These are phyloP conservation scores for Oryza australiensis DNA, from an alignment of 176 grass and related monocot species.

Conservation along the genomic window DNA sequence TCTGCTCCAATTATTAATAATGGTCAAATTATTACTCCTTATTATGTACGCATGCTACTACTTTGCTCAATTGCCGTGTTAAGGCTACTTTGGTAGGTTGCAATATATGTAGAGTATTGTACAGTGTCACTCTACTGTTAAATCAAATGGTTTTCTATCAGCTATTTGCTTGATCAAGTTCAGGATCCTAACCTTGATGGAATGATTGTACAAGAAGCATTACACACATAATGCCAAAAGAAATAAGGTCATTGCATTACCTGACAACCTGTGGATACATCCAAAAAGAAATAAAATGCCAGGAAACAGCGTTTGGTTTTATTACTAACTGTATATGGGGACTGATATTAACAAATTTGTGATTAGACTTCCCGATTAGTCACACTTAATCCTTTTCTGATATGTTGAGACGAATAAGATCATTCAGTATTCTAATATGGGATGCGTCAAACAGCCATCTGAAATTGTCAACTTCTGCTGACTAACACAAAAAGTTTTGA, in stretches of 20 bases:
- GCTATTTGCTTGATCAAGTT: background rate
- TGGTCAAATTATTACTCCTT: background rate
- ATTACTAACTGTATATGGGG: background rate
- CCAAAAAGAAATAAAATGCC: background rate
- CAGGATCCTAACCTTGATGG: background rate
- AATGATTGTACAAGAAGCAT: background rate
- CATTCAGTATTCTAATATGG: background rate
- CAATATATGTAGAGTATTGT: slow-evolving; percentile 24
- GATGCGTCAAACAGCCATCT: background rate
- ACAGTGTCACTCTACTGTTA: slow-evolving; percentile 9
- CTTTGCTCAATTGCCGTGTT: background rate
- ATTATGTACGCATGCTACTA: background rate
- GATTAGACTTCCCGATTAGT: background rate
- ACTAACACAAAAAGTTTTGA: background rate
- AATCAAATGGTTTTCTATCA: slow-evolving; percentile 2
- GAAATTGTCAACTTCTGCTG: background rate
- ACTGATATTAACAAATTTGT: background rate
- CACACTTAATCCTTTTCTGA: background rate
- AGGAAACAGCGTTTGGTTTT: background rate
- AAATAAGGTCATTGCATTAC: background rate
- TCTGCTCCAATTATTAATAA: background rate
- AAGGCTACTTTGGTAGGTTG: slow-evolving; percentile 21
- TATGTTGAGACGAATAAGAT: background rate
- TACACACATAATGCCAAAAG: background rate
- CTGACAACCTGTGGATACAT: background rate